Base-by-base conservation (phyloP, 176 grass and related monocot species). In the Oryza glaberrima region DNA sequence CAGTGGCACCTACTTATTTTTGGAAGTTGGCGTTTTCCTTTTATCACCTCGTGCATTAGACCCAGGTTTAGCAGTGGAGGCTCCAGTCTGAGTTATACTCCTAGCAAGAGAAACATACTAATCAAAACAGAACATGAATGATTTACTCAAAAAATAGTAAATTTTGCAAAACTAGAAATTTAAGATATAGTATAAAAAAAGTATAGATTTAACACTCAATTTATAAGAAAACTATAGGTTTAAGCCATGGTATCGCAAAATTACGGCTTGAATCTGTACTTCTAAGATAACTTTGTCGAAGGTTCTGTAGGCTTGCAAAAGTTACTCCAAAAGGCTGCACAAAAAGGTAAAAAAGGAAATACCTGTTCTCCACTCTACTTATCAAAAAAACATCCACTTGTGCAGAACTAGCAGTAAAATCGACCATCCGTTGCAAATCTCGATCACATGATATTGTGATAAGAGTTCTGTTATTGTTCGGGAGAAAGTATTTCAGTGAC, bases 371-470 rank as follows among this genome's bases (percentile, higher is more conserved):
- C 26, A 88, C 87, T 89, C 92, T 94, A 78, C 91, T 95, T 78
- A 98, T 87, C 48, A 98, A 85, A 82, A 93, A 98, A 73, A 98
- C 81, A 11, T 98, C 93, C 25, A 89, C 81, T 70, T 92, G 91
- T n/a, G 86, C 77, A 73, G 83, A 85, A 90, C 81, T 90, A 43
- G 81, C 56, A 86, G 86, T 95, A 88, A 95, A 98, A 82, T 98
- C 93, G 83, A 98, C 88, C 96, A 98, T 98, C 72, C 96, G 82
- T 80, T 94, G 93, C 73, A 98, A 88, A 89, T 98, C 96, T 70
- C 92, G 82, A 73, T 98, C 96, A 78, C 86, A 87, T 35, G 96
- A 98, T 79, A 98, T 82, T 77, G 91, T 94, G 84, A 98, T 98
- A 46, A 95, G 87, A 4, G 93, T 95, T 64, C 87, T 83, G 73